Evolutionary conservation across 768 basidiomycete species (phyloP).

Genomic region (Pleurotus platypus): DNA sequence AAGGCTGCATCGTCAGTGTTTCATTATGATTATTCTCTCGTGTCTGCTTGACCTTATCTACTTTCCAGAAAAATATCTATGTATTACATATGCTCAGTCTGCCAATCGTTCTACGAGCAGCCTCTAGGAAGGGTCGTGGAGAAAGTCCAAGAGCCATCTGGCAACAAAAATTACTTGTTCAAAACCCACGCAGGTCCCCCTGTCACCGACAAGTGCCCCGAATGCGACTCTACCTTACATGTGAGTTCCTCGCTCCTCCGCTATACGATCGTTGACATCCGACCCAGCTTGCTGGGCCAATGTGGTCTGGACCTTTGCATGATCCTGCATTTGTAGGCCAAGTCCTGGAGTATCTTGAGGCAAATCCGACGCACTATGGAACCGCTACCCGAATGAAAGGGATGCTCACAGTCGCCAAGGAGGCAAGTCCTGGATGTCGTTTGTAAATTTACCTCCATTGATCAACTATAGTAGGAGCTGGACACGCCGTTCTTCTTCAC

Average conservation of each 20-base stretch:
- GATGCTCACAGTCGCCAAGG: constrained; percentile 88
- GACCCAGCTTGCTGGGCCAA: constrained; percentile 82
- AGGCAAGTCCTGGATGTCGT: constrained; percentile 45
- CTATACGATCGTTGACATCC: background rate
- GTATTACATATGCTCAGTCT: constrained; percentile 81
- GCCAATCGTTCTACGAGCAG: constrained; percentile 81
- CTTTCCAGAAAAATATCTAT: constrained; percentile 72
- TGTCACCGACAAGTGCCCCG: constrained; percentile 65
- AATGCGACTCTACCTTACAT: constrained; percentile 77
- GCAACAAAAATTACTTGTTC: constrained; percentile 59
- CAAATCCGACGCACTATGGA: constrained; percentile 62
- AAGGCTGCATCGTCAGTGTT: constrained; percentile 64
- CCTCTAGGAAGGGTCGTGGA: constrained; percentile 76
- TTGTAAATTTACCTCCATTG: background rate
- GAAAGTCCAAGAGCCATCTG: constrained; percentile 50
- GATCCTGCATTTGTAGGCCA: constrained; percentile 68
- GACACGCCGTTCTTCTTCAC: constrained; percentile 84
- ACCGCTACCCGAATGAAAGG: constrained; percentile 88
- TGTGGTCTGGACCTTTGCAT: constrained; percentile 94
- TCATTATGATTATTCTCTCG: background rate
- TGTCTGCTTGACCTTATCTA: constrained; percentile 8
- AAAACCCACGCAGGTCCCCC: constrained; percentile 73
- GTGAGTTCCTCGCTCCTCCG: constrained; percentile 37
- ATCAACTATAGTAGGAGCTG: constrained; percentile 54
- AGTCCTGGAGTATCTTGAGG: constrained; percentile 71